Conservation (phyloP, 2,329 filamentous ascomycete genomes). For the Colletotrichum viniferum region DNA sequence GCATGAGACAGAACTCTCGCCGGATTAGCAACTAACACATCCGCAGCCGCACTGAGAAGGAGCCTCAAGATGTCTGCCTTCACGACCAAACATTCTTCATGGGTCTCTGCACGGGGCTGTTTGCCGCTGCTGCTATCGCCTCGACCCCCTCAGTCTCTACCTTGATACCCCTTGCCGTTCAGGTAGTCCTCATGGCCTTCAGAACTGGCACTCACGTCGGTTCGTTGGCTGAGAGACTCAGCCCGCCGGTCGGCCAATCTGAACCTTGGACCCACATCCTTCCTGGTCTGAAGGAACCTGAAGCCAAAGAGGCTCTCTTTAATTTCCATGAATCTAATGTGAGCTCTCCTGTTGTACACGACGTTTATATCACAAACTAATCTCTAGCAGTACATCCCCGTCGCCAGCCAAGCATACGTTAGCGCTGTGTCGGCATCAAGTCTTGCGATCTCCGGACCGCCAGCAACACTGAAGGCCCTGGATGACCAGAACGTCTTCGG, state of each 20-base stretch:
- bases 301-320: constrained; percentile 53
- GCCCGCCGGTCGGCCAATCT: constrained; percentile 43
- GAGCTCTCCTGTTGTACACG: constrained; percentile 22
- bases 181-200: constrained; percentile 70
- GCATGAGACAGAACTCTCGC: not conserved
- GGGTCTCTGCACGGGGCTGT: constrained; percentile 71
- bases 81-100: constrained; percentile 59
- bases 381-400: constrained; percentile 42
- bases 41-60: constrained; percentile 54
- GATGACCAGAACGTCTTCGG: constrained; percentile 43
- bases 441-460: constrained; percentile 60
- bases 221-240: constrained; percentile 51
- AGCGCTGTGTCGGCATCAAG: constrained; percentile 55
- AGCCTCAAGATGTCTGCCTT: constrained; percentile 57
- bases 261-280: constrained; percentile 72
- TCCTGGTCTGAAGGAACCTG: constrained; percentile 56
- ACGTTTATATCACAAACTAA: not conserved
- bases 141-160: constrained; percentile 66
- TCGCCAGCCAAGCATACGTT: constrained; percentile 54
- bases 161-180: constrained; percentile 65
- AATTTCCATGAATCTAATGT: constrained; percentile 64
- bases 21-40: constrained; percentile 29
- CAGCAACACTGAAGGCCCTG: constrained; percentile 49
- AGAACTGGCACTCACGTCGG: constrained; percentile 63
- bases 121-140: constrained; percentile 72